These are phyloP conservation scores for Colletotrichum cuscutae DNA, from an alignment of 2,329 filamentous ascomycete species.

Conservation along the genomic window DNA sequence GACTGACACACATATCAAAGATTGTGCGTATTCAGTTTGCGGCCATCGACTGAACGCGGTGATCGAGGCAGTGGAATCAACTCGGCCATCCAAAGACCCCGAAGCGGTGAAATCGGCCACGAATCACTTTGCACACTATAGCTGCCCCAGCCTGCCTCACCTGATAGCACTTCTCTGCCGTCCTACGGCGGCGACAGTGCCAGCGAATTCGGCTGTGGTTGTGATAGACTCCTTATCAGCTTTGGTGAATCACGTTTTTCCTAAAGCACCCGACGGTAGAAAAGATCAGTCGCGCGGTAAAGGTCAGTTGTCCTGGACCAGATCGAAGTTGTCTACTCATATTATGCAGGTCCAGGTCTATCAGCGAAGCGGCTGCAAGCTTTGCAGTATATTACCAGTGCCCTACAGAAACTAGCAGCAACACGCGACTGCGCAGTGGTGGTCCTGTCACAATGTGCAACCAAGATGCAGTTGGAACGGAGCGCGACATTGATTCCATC, in stretches of 20 bases:
- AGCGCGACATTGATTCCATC: slow-evolving; percentile 79
- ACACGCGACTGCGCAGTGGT: slow-evolving; percentile 79
- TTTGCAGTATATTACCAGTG: slow-evolving; percentile 72
- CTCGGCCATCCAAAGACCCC: slow-evolving; percentile 14
- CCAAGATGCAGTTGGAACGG: slow-evolving; percentile 76
- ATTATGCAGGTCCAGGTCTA: slow-evolving; percentile 45
- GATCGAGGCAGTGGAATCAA: slow-evolving; percentile 30
- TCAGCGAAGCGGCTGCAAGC: slow-evolving; percentile 60
- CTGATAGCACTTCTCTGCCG: slow-evolving; percentile 79
- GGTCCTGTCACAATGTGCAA: slow-evolving; percentile 82
- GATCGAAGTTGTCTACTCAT: slow-evolving; percentile 5
- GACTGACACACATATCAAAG: slow-evolving; percentile 38
- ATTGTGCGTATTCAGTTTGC: slow-evolving; percentile 53
- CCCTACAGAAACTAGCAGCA: slow-evolving; percentile 80
- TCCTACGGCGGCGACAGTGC: slow-evolving; percentile 72
- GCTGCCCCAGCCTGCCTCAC: slow-evolving; percentile 72
- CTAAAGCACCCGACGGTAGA: slow-evolving; percentile 61
- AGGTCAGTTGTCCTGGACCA: slow-evolving; percentile 44
- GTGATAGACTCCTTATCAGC: slow-evolving; percentile 83
- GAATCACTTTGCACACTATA: slow-evolving; percentile 57
- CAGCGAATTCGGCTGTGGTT: slow-evolving; percentile 71
- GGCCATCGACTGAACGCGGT: slow-evolving; percentile 48
- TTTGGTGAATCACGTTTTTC: slow-evolving; percentile 81
- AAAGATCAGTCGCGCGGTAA: slow-evolving; percentile 49
- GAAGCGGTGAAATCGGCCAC: slow-evolving; percentile 4